Evolutionary conservation across 345 rosid species (phyloP).

Genomic region (Lepidium sativum): DNA sequence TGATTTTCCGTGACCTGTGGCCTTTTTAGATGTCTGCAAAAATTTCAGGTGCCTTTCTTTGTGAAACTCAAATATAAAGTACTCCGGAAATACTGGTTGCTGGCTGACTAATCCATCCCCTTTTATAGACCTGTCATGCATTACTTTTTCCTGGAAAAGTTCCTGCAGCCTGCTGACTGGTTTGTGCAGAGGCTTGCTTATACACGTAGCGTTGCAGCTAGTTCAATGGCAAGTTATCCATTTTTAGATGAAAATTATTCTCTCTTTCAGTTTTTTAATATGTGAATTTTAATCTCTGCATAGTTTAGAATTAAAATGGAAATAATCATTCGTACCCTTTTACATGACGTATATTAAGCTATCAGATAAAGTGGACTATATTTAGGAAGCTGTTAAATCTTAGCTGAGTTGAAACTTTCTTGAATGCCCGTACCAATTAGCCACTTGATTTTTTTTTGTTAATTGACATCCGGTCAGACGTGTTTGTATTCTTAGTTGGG

Average conservation of each 20-base stretch:
- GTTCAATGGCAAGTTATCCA: constrained; percentile 70
- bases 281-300: neutral
- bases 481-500: neutral
- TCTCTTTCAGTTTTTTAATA: neutral
- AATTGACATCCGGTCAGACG: neutral
- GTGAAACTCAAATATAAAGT: neutral
- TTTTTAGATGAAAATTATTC: neutral
- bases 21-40: constrained; percentile 71
- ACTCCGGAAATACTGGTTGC: neutral
- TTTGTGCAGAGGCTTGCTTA: constrained; percentile 97
- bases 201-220: constrained; percentile 89
- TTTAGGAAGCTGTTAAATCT: neutral
- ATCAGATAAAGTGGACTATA: constrained; percentile 1
- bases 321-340: neutral
- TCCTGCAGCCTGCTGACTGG: constrained; percentile 91
- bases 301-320: neutral
- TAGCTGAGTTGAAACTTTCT: neutral
- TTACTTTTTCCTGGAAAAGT: constrained; percentile 85
- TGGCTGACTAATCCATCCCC: constrained; percentile 12
- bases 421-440: neutral
- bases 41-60: constrained; percentile 69
- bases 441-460: neutral
- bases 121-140: constrained; percentile 92
- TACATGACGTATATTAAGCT: neutral
- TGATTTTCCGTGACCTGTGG: constrained; percentile 17